Evolutionary conservation across 2,329 filamentous ascomycete genomes (phyloP).

Genomic region (Ceratocystis ficicola): DNA sequence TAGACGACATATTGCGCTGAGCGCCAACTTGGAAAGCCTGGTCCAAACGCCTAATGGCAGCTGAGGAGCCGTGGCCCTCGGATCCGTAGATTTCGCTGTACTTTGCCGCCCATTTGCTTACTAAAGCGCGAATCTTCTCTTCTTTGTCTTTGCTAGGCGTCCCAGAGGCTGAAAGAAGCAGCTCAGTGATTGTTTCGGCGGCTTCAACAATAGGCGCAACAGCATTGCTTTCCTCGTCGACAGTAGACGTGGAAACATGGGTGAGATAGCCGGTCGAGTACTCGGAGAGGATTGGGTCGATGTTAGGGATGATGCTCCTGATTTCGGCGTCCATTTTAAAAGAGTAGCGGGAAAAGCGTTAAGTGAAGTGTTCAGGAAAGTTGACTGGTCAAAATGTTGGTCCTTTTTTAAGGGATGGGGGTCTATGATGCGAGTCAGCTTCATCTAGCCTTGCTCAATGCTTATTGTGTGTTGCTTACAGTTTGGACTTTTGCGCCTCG

Average conservation of each 20-base stretch:
- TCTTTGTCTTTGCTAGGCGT: slow-evolving; percentile 60
- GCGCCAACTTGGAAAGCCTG: slow-evolving; percentile 91
- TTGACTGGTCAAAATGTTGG: not conserved
- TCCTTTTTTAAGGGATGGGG: not conserved
- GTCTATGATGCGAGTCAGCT: not conserved
- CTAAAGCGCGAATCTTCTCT: slow-evolving; percentile 66
- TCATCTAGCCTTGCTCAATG: not conserved
- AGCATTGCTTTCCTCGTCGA: slow-evolving; percentile 58
- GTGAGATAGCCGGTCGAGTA: slow-evolving; percentile 90
- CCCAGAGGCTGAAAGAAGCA: slow-evolving; percentile 87
- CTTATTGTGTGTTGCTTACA: not conserved
- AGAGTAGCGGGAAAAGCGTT: not conserved
- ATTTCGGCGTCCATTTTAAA: slow-evolving; percentile 72
- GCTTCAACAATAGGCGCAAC: slow-evolving; percentile 73
- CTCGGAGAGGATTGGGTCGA: slow-evolving; percentile 79
- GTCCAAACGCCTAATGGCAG: slow-evolving; percentile 66
- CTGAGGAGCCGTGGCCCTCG: slow-evolving; percentile 59
- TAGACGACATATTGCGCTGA: slow-evolving; percentile 92
- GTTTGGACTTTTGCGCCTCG: not conserved
- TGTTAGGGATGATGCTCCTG: slow-evolving; percentile 67
- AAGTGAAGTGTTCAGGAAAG: not conserved
- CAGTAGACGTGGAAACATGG: slow-evolving; percentile 79
- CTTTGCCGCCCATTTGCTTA: slow-evolving; percentile 78
- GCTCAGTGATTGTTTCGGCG: slow-evolving; percentile 68
- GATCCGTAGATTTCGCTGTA: slow-evolving; percentile 64